Evolutionary conservation across 176 grass and related monocot genomes (phyloP), one percentile per base, ranked within the genome.

Genomic region (Phoenix dactylifera): DNA sequence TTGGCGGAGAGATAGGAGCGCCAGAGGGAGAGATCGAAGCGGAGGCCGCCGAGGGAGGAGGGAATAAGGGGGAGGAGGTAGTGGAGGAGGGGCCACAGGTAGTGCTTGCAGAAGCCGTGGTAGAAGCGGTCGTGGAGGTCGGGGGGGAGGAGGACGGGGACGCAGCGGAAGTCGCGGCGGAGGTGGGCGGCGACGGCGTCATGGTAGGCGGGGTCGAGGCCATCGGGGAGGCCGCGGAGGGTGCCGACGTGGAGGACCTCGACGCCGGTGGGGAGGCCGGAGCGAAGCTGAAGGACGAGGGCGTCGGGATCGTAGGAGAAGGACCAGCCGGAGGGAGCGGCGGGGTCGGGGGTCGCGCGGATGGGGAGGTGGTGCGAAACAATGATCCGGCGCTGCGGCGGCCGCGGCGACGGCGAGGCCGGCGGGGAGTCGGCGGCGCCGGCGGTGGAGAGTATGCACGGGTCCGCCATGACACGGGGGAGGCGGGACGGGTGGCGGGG

Each of bases 361-460:
- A 93, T 80, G 60, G 83, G 89, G 6, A 93, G 80, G 18, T 84
- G 83, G 74, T 93, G 83, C 22, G 83, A 32, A 14, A 87, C 83
- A 26, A 93, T 66, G 71, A 93, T 76, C 58, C 89, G 74, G 49
- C 77, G 74, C 6, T 54, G 26, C 35, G 75, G 5, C 25, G 48
- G 10, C 20, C 20, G 20, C n/a, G 25, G 18, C 39, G 49, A 17
- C 71, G 60, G 51, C 10, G 71, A 48, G 14, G 54, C 14, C 22
- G 7, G 35, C 35, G 35, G 35, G 10, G 35, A 44, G 9, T 44
- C 35, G 1, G 15, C 17, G 20, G 22, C 51, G 18, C 7, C 5
- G 62, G 24, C 67, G 71, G 29, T 15, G 16, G 7, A 48, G n/a
- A 44, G 35, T 1, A 44, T 44, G 35, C 10, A 12, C 35, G 29